These are phyloP conservation scores for Pyrus betulifolia DNA, from an alignment of 306 rosid species.

Conservation along the genomic window DNA sequence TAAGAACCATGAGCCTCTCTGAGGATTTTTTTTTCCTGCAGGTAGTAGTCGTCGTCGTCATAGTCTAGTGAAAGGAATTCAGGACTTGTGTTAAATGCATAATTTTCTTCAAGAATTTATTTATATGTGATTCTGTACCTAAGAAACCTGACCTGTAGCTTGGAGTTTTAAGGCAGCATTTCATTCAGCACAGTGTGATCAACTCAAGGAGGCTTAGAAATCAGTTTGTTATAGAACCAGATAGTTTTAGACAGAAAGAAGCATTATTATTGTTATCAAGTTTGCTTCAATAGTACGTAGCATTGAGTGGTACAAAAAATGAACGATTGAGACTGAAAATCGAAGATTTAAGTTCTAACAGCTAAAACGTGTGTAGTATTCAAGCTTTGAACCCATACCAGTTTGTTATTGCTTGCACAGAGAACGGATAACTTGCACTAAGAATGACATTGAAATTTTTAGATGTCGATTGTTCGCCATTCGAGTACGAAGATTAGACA, in stretches of 20 bases:
- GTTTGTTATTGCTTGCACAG: no score
- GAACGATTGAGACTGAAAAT: no score
- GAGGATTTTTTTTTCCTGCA: constrained; percentile 3
- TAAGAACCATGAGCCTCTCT: constrained; percentile 1
- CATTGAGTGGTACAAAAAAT: no score
- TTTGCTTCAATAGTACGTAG: background rate
- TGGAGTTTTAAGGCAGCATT: background rate
- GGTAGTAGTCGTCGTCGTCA: constrained; percentile 5
- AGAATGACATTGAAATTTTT: background rate
- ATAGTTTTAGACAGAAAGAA: background rate
- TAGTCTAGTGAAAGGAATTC: constrained; percentile 4
- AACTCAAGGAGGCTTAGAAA: background rate
- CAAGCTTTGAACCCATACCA: no score
- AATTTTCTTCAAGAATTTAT: background rate
- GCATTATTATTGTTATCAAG: background rate
- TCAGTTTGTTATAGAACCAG: background rate
- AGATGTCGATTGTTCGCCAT: background rate
- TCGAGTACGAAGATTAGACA: background rate
- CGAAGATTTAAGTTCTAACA: no score
- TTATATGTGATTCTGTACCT: constrained; percentile 1
- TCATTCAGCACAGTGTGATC: background rate
- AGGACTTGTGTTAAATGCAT: background rate
- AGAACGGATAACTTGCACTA: background rate
- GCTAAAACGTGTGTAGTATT: no score
- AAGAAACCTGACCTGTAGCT: background rate